Percentiles rank a stretch among this genome's conserved stretches.
These are phyloP conservation scores for Epichloe aotearoae DNA, from an alignment of 2,329 filamentous ascomycete genomes.

Conservation along the genomic window DNA sequence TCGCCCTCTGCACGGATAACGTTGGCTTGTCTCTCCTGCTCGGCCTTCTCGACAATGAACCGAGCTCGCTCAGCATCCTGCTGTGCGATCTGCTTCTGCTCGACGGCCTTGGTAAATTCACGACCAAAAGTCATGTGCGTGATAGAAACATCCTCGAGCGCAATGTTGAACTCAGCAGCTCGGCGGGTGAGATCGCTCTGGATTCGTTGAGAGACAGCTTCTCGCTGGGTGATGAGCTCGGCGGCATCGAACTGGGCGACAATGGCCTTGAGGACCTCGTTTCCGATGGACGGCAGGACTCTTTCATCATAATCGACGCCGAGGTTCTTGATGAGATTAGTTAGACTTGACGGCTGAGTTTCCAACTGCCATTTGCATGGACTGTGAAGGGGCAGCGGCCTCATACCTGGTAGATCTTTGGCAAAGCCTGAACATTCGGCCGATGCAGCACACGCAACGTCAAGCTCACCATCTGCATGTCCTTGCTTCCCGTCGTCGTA, in stretches of 20 bases:
- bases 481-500: conserved; percentile 95
- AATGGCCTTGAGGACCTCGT: conserved; percentile 97
- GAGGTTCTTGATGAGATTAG: conserved; percentile 59
- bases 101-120: conserved; percentile 96
- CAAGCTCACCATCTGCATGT: conserved; percentile 99
- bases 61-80: conserved; percentile 94
- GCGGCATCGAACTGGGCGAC: conserved; percentile 98
- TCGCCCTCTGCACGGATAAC: conserved; percentile 97
- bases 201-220: conserved; percentile 92
- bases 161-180: conserved; percentile 95
- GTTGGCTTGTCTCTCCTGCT: conserved; percentile 97
- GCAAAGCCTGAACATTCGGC: conserved; percentile 81
- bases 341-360: neutral
- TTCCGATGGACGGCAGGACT: conserved; percentile 95
- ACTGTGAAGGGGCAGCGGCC: neutral
- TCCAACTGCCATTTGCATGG: neutral
- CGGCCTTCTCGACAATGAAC: conserved; percentile 96
- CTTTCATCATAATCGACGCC: conserved; percentile 97
- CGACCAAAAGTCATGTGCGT: conserved; percentile 99
- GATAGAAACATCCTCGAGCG: conserved; percentile 95
- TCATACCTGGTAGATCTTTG: conserved; percentile 92
- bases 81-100: conserved; percentile 99
- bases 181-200: conserved; percentile 83
- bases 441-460: conserved; percentile 90
- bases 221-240: conserved; percentile 96